Evolutionary conservation across 1,284 basidiomycete species (phyloP).

Genomic region (Marasmius sp.): DNA sequence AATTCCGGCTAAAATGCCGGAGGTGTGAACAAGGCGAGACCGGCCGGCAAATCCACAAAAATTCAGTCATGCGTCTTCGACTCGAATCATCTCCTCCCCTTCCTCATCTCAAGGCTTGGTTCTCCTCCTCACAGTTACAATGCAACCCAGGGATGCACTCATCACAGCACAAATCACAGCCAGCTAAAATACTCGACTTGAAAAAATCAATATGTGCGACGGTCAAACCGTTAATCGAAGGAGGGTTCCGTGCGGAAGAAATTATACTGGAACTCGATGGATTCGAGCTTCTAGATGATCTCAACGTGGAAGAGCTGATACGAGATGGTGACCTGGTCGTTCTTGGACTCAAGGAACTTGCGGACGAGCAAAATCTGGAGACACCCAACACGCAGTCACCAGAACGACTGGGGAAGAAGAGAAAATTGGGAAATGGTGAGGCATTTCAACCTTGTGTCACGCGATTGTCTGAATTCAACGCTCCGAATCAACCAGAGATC

Average conservation of each 20-base stretch:
- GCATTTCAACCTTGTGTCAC: background rate
- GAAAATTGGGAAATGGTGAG: constrained; percentile 1
- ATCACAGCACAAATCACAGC: background rate
- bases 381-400: background rate
- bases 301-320: constrained; percentile 6
- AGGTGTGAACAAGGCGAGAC: no score
- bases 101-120: constrained; percentile 13
- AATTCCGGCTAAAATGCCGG: no score
- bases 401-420: constrained; percentile 2
- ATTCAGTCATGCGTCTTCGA: constrained; percentile 13
- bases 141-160: background rate
- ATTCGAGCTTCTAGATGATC: constrained; percentile 16
- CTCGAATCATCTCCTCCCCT: constrained; percentile 8
- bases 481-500: background rate
- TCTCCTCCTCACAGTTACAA: constrained; percentile 1
- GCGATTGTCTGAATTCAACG: background rate
- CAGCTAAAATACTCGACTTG: background rate
- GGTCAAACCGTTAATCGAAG: constrained; percentile 3
- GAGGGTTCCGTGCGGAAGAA: background rate
- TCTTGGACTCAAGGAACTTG: background rate
- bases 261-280: constrained; percentile 11
- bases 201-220: constrained; percentile 13
- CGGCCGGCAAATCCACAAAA: no score
- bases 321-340: constrained; percentile 13
- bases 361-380: background rate